Evolutionary conservation across 345 rosid genomes (phyloP).

Genomic region (Luvunga scandens): DNA sequence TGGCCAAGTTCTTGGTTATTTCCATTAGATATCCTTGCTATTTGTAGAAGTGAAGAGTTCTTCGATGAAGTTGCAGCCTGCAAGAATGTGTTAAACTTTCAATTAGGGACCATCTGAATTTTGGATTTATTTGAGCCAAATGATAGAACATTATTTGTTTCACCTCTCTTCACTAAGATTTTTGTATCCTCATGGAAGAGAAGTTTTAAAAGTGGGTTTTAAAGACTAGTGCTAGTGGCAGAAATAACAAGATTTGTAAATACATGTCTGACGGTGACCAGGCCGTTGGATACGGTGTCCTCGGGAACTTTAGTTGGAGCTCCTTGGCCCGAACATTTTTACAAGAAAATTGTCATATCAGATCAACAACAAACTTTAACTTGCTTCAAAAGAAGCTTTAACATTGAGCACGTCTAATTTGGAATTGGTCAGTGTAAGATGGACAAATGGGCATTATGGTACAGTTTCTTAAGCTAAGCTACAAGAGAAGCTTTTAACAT

Average conservation of each 20-base stretch:
- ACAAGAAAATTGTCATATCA: too few species aligned
- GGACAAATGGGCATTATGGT: too few species aligned
- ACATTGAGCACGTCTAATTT: too few species aligned
- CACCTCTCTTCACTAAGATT: background rate
- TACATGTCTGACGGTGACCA: too few species aligned
- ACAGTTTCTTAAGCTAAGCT: too few species aligned
- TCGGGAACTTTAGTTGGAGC: too few species aligned
- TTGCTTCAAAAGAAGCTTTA: too few species aligned
- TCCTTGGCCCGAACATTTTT: too few species aligned
- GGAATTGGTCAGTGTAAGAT: too few species aligned
- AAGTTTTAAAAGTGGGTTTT: background rate
- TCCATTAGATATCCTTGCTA: conserved; percentile 42
- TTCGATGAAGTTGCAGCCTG: background rate
- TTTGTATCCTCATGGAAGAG: background rate
- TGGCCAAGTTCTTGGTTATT: conserved; percentile 92
- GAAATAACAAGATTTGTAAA: background rate
- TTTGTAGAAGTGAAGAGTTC: background rate
- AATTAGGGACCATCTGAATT: background rate
- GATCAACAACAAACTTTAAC: too few species aligned
- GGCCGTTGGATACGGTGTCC: too few species aligned
- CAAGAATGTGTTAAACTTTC: background rate
- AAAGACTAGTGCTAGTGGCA: background rate
- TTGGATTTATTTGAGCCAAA: background rate
- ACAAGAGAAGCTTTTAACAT: too few species aligned
- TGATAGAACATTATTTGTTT: background rate